A percentile compares a stretch with the other conserved stretches of the same genome.
phyloP scores from a whole-genome alignment of 2,329 filamentous ascomycete genomes.

The Scortechinia acanthostroma region DNA sequence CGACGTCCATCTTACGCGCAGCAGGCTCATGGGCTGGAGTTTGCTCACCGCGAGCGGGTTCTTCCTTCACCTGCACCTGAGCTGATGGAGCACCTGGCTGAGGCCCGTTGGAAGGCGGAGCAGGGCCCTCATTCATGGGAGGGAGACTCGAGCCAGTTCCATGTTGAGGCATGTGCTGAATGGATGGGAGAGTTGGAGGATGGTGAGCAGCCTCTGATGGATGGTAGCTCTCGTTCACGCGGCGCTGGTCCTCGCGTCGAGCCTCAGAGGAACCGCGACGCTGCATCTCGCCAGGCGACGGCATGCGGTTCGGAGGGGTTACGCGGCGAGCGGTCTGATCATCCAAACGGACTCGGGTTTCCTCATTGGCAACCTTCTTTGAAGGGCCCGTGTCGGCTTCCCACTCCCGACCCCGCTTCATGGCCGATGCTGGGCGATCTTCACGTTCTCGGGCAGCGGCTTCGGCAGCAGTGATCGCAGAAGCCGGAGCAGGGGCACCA shows the following conservation, averaged over 20 bases:
- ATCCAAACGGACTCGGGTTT: slow-evolving; percentile 78
- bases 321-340: slow-evolving; percentile 74
- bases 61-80: slow-evolving; percentile 4
- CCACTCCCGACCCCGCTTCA: slow-evolving; percentile 88
- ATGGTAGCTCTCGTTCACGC: slow-evolving; percentile 74
- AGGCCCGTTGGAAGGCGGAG: neutral
- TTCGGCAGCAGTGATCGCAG: slow-evolving; percentile 51
- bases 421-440: slow-evolving; percentile 71
- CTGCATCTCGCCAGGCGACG: slow-evolving; percentile 26
- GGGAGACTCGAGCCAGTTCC: slow-evolving; percentile 9
- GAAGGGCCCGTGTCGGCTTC: slow-evolving; percentile 66
- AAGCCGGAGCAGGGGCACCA: slow-evolving; percentile 56
- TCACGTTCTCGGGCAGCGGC: slow-evolving; percentile 57
- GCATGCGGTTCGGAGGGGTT: slow-evolving; percentile 65
- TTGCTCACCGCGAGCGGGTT: slow-evolving; percentile 26
- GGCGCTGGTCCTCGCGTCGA: slow-evolving; percentile 50
- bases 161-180: slow-evolving; percentile 46
- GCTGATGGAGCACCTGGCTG: slow-evolving; percentile 15
- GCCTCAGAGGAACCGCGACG: slow-evolving; percentile 73
- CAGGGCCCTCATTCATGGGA: slow-evolving; percentile 1
- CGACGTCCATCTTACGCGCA: slow-evolving; percentile 89
- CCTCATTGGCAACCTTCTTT: slow-evolving; percentile 85
- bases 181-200: slow-evolving; percentile 57
- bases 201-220: slow-evolving; percentile 90
- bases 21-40: slow-evolving; percentile 68